Base-by-base conservation (phyloP, 805 yeast genomes). In the Metschnikowia lochheadii region DNA sequence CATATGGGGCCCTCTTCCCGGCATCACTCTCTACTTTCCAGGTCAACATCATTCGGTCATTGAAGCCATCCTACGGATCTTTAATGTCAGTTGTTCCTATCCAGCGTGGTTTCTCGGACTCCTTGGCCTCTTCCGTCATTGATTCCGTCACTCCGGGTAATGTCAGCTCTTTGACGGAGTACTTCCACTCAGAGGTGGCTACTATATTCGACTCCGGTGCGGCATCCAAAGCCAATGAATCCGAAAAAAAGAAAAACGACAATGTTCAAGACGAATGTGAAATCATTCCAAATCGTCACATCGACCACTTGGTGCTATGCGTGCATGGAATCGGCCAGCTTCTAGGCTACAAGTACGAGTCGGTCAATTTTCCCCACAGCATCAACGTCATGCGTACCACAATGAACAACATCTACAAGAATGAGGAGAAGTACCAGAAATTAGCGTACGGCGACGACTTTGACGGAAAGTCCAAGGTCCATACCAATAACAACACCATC, bases 271-370 rank as follows among this genome's bases (percentile, higher is more conserved):
- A 26, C 11, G 49, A 23, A 10, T 20, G 42, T 1, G 46, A 38
- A 11, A 13, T 20, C 33, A 34, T 37, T 11, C 49, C 58, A 4
- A 48, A 49, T 17, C 37, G 76, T 46, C 68, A 74, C 32, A 66
- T 82, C 29, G 81, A 83, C 34, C 89, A 84, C 61, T 69, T 92
- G 54, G 81, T 91, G 1, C 72, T 92, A n/a, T 89, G 97, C 62
- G 80, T 92, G 29, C 99, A 92, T 69, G 99, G 99, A 0, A 88
- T 92, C 53, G 99, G 98, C 1, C 99, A 92, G 67, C 80, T 84
- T 15, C 70, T 94, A 46, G 95, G 96, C 1, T 75, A 82, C 42
- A 81, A 81, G 60, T 83, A 85, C 61, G 91, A 90, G 58, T 83
- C 85, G 46, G 85, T 92, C 23, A 89, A 89, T 66, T 94, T 92